Evolutionary conservation across 1,139 yeast species (phyloP).

Genomic region (Debaryomyces nepalensis): DNA sequence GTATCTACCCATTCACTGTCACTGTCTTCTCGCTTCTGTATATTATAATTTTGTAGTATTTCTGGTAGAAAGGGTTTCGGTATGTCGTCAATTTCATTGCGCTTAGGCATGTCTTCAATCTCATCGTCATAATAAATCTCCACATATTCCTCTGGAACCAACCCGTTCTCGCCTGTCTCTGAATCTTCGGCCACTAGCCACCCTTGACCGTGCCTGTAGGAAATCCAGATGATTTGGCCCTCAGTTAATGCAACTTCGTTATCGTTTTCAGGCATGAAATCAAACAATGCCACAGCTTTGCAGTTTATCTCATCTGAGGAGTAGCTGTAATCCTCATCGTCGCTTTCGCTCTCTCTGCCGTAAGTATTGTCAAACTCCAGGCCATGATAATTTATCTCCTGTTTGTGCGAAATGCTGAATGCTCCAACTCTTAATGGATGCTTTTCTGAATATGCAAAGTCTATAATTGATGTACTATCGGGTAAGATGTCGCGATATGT

Average conservation of each 20-base stretch:
- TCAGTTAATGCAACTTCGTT: conserved; percentile 80
- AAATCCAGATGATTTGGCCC: conserved; percentile 85
- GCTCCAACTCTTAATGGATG: conserved; percentile 72
- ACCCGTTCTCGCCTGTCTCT: conserved; percentile 78
- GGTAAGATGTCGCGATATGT: conserved; percentile 22
- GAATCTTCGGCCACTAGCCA: conserved; percentile 96
- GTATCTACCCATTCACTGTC: conserved; percentile 48
- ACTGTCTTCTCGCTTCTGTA: conserved; percentile 21
- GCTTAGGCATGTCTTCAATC: conserved; percentile 18
- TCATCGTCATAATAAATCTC: conserved; percentile 49
- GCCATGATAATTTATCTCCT: conserved; percentile 16
- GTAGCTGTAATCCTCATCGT: conserved; percentile 19
- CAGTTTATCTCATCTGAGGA: conserved; percentile 47
- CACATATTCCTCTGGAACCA: conserved; percentile 95
- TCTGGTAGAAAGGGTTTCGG: conserved; percentile 56
- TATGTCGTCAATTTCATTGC: conserved; percentile 30
- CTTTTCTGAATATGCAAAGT: conserved; percentile 72
- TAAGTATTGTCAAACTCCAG: conserved; percentile 14
- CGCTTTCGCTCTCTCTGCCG: conserved; percentile 23
- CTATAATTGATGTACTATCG: conserved; percentile 57
- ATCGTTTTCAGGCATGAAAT: conserved; percentile 90
- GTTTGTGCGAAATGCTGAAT: conserved; percentile 21
- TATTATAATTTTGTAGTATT: conserved; percentile 31
- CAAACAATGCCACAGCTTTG: conserved; percentile 84
- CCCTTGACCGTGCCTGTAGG: conserved; percentile 95